phyloP scores from a whole-genome alignment of 1,284 basidiomycete species.

The Puccinia sorghi region DNA sequence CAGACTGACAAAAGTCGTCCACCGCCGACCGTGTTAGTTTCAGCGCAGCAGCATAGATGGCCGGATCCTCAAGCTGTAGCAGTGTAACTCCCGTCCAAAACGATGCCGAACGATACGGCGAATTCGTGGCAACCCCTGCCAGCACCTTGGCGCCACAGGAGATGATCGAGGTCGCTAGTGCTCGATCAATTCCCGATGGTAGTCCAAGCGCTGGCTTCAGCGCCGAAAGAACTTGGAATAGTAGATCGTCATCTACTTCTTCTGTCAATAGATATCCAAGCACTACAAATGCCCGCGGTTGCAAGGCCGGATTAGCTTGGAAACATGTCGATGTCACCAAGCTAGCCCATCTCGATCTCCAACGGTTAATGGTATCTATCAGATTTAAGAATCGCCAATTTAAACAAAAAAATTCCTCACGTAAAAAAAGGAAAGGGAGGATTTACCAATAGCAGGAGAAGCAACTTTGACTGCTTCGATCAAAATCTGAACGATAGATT shows the following conservation, averaged over 20 bases:
- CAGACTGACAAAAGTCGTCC: slow-evolving; percentile 70
- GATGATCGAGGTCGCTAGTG: slow-evolving; percentile 56
- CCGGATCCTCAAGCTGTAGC: slow-evolving; percentile 71
- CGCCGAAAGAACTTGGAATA: slow-evolving; percentile 75
- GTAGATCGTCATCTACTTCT: slow-evolving; percentile 76
- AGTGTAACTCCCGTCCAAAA: slow-evolving; percentile 72
- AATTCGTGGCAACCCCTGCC: slow-evolving; percentile 64
- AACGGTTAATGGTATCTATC: slow-evolving; percentile 81
- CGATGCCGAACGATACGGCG: slow-evolving; percentile 81
- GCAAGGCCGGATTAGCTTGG: slow-evolving; percentile 84
- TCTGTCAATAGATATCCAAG: slow-evolving; percentile 76
- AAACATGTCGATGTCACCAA: slow-evolving; percentile 88
- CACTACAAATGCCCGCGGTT: slow-evolving; percentile 82
- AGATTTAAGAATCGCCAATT: too few species aligned
- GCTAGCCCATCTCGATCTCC: slow-evolving; percentile 91
- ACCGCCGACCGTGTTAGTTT: slow-evolving; percentile 68
- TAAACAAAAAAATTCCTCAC: background rate
- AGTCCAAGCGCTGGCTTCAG: slow-evolving; percentile 68
- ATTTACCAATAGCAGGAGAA: slow-evolving; percentile 69
- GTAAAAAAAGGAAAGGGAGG: background rate
- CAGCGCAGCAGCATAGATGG: slow-evolving; percentile 77
- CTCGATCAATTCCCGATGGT: slow-evolving; percentile 63
- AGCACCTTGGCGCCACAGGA: slow-evolving; percentile 54
- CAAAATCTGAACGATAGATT: slow-evolving; percentile 69
- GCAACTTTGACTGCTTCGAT: slow-evolving; percentile 68